Evolutionary conservation across 352 stramenopile species (phyloP), one percentile per base, ranked within the genome.

Genomic region (Plasmopara viticola): DNA sequence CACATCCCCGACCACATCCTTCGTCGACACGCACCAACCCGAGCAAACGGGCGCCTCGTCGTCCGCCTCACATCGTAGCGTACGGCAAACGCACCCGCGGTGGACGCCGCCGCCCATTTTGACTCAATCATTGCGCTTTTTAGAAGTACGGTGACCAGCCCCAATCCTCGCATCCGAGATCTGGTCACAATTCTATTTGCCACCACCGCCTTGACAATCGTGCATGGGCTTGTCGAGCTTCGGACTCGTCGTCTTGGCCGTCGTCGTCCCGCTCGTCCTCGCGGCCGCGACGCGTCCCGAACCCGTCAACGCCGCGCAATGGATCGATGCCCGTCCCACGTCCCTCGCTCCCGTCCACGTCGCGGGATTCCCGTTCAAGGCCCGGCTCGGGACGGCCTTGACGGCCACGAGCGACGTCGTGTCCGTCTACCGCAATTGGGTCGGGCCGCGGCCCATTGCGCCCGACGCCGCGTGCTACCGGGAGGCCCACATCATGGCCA

Each of bases 381-480:
- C 45, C 5, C 25, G 25, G 13, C 17, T 68, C 20, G 60, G 45
- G 2, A 61, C 44, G 17, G 41, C 37, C 2, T 49, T 42, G 6
- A 20, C 49, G 2, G 59, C 59, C 15, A 59, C 31, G 14, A 67
- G 45, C 29, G 46, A 52, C 0, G 49, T 67, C 44, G 42, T 53
- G 25, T 57, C 53, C 33, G 56, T 44, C 9, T 67, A 63, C 50
- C 44, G 18, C 51, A 69, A 71, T 39, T 78, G 71, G 71, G 61
- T 82, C 7, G 71, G 68, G 5, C 51, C 53, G 9, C 48, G 48
- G 5, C 48, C 48, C 1, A 38, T 43, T 64, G 51, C 61, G 2
- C 38, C 61, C 2, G 61, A 77, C 50, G 62, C 58, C n/a, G 68
- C 68, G 1, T 83, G 72, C 53, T 83, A 79, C 53, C 69, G 72